Evolutionary conservation across 2,329 filamentous ascomycete genomes (phyloP), one percentile per base, ranked within the genome.

Genomic region (Thelonectria discophora): DNA sequence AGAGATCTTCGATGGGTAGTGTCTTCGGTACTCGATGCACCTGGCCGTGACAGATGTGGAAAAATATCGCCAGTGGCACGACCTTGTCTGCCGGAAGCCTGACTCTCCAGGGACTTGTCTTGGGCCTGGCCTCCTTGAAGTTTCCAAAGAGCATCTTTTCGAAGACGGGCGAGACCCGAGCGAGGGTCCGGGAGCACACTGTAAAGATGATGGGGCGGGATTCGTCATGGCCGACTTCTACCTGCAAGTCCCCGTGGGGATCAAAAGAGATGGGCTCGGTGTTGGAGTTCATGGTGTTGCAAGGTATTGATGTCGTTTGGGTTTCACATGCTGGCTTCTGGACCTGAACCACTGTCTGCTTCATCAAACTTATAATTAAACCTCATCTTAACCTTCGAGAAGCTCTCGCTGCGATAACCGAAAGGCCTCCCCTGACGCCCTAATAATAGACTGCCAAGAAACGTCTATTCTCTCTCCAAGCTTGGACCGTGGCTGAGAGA

Each of bases 1-100:
- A 76, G 2, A 76, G 56, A 1, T 69, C 58, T 2, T 67, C 62
- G 5, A 73, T 53, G 2, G 64, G 47, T 5, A 76, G 30, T 4
- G 30, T 54, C 2, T 30, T 59, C 0, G 72, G 73, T 0, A 77
- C 69, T 1, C 60, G 63, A 3, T 72, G 57, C 13, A 76, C 69
- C 2, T 69, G 58, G 13, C 66, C 68, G 49, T 78, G 76, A 5
- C 69, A 64, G 32, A 78, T 75, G 15, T 71, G 60, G 18, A 77
- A 61, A 13, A 77, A 64, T 13, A 73, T 62, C 3, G 68, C 53
- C 46, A 77, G 65, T 1, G 72, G 63, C 15, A 67, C 58, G 0
- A 70, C 71, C 10, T 73, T 68, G 45, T 78, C 76, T 2, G 75
- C 72, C 0, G 75, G 75, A 0, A 78, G 64, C 1, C 67, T 65